phyloP scores from a whole-genome alignment of 805 yeast species.

The Cephaloascus albidus region DNA sequence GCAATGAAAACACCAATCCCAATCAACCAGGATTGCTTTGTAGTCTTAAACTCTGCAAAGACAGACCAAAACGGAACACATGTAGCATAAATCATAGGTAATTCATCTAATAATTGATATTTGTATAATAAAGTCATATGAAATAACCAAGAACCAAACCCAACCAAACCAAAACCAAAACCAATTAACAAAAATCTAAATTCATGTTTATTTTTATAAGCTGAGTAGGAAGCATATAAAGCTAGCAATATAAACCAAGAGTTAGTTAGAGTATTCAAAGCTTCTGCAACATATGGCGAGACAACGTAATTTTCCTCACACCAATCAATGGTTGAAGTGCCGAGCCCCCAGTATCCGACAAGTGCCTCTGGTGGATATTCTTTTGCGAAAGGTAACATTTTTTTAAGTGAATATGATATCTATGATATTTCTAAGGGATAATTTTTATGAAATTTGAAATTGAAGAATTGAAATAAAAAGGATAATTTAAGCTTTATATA shows the following conservation, averaged over 20 bases:
- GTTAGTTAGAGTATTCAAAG: conserved; percentile 80
- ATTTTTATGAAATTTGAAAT: no score
- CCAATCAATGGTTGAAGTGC: conserved; percentile 97
- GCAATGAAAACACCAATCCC: conserved; percentile 40
- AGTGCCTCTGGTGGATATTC: conserved; percentile 48
- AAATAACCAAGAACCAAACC: conserved; percentile 89
- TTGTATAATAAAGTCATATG: conserved; percentile 92
- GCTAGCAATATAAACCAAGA: conserved; percentile 45
- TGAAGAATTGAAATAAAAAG: no score
- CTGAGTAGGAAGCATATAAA: conserved; percentile 51
- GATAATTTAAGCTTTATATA: no score
- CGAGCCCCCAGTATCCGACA: conserved; percentile 71
- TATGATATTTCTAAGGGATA: no score
- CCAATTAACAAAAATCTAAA: conserved; percentile 61
- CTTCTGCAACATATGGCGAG: conserved; percentile 80
- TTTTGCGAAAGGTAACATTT: conserved; percentile 36
- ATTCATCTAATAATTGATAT: conserved; percentile 86
- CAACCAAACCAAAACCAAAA: conserved; percentile 80
- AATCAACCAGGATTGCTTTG: conserved; percentile 27
- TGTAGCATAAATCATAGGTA: conserved; percentile 98
- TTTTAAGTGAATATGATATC: no score
- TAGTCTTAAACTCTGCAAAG: conserved; percentile 46
- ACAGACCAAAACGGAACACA: conserved; percentile 89
- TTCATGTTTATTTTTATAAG: conserved; percentile 54
- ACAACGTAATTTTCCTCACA: conserved; percentile 96